Evolutionary conservation across 352 stramenopile genomes (phyloP).

Genomic region (Pythium dissimile): DNA sequence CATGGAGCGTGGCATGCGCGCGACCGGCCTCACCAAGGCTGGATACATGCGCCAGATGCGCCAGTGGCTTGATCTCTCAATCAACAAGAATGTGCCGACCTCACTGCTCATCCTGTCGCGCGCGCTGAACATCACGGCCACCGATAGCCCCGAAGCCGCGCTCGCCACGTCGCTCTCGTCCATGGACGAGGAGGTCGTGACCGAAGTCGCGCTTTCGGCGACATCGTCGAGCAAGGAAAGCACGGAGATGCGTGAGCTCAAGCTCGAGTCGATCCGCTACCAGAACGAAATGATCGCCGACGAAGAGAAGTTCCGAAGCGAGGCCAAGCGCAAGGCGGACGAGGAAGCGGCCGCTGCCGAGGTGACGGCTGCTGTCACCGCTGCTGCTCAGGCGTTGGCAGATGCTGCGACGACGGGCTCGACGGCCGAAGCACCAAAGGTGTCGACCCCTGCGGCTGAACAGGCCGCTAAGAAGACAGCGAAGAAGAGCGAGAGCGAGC

Average conservation of each 20-base stretch:
- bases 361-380: slow-evolving; percentile 29
- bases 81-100: slow-evolving; percentile 98
- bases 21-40: slow-evolving; percentile 95
- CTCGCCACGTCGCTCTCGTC: slow-evolving; percentile 85
- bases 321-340: slow-evolving; percentile 76
- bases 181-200: slow-evolving; percentile 87
- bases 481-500: slow-evolving; percentile 5
- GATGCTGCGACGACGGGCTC: slow-evolving; percentile 19
- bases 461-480: slow-evolving; percentile 1
- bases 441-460: slow-evolving; percentile 13
- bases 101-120: slow-evolving; percentile 98
- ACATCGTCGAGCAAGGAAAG: slow-evolving; percentile 68
- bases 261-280: slow-evolving; percentile 91
- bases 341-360: slow-evolving; percentile 49
- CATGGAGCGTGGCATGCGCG: slow-evolving; percentile 96
- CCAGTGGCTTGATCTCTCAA: slow-evolving; percentile 97
- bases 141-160: slow-evolving; percentile 80
- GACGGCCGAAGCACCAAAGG: background rate
- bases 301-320: slow-evolving; percentile 88
- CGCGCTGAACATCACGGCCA: slow-evolving; percentile 93
- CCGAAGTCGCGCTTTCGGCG: slow-evolving; percentile 75
- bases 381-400: slow-evolving; percentile 30
- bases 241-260: slow-evolving; percentile 73
- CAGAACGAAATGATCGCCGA: slow-evolving; percentile 95
- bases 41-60: slow-evolving; percentile 94